Conservation (phyloP, 2,329 filamentous ascomycete species). For the Pyricularia sp. region DNA sequence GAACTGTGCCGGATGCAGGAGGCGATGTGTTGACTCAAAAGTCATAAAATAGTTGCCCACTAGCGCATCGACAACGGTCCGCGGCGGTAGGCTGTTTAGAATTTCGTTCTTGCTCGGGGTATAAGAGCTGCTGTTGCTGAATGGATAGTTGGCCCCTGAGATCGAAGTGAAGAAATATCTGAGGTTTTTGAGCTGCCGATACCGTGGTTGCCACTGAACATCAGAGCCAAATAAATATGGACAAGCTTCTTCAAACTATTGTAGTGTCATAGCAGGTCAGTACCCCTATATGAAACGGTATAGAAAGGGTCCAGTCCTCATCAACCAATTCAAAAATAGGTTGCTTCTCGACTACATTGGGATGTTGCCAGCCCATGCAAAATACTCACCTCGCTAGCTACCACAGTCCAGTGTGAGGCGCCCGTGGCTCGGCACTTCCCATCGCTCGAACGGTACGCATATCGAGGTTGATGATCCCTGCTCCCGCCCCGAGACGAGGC, state of each 20-base stretch:
- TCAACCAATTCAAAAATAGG: not conserved
- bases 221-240: conserved; percentile 15
- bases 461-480: not conserved
- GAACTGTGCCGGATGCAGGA: conserved; percentile 14
- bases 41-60: conserved; percentile 14
- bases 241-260: conserved; percentile 15
- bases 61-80: conserved; percentile 12
- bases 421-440: conserved; percentile 8
- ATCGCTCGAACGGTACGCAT: conserved; percentile 6
- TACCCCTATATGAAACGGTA: not conserved
- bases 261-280: not conserved
- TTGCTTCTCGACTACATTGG: not conserved
- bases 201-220: conserved; percentile 13
- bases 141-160: conserved; percentile 15
- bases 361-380: not conserved
- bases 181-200: conserved; percentile 15
- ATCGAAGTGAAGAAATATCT: conserved; percentile 13
- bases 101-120: conserved; percentile 10
- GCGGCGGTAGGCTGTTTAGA: conserved; percentile 13
- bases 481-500: not conserved
- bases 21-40: conserved; percentile 16
- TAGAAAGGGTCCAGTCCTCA: not conserved
- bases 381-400: conserved; percentile 11
- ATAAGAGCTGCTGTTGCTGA: conserved; percentile 11
- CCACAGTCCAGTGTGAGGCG: conserved; percentile 10